Conservation (phyloP, 148 eudicot species). For the Nepenthes gracilis region DNA sequence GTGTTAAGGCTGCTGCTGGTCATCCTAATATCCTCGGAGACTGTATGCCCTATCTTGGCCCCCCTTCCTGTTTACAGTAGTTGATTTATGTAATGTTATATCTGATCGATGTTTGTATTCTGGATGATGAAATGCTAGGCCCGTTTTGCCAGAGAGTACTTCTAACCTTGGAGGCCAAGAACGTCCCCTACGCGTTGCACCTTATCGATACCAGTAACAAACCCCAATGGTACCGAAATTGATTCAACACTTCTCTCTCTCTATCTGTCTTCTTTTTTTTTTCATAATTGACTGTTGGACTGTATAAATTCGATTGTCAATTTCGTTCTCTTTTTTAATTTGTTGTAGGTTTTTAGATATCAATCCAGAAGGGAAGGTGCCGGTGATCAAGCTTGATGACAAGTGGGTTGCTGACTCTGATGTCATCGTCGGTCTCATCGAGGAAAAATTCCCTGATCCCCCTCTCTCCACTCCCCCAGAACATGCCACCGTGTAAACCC, state of each 20-base stretch:
- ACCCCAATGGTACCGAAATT: constrained; percentile 48
- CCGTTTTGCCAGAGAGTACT: constrained; percentile 80
- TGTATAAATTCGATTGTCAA: too few species aligned
- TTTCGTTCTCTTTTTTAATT: not conserved
- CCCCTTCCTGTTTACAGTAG: not conserved
- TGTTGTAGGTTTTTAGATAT: not conserved
- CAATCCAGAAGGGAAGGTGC: constrained; percentile 44
- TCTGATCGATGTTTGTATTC: not conserved
- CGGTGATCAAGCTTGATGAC: constrained; percentile 43
- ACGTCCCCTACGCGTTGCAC: constrained; percentile 49
- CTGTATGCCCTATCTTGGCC: constrained; percentile 25
- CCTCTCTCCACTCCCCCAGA: constrained; percentile 40
- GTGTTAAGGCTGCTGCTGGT: constrained; percentile 67
- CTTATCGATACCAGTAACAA: constrained; percentile 49
- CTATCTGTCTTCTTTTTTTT: too few species aligned
- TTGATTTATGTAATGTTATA: not conserved
- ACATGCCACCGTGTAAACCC: constrained; percentile 37
- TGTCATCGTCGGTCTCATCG: constrained; percentile 40
- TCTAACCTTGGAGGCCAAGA: constrained; percentile 75
- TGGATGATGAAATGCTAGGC: constrained; percentile 20
- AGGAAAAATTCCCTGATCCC: constrained; percentile 45
- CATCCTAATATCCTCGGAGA: constrained; percentile 72
- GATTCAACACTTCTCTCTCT: too few species aligned
- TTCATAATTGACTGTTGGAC: too few species aligned
- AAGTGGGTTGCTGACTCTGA: constrained; percentile 56